A percentile compares a stretch with the other conserved stretches of the same genome.
phyloP scores from a whole-genome alignment of 2,329 filamentous ascomycete species.

The Dothiorella sarmentorum region DNA sequence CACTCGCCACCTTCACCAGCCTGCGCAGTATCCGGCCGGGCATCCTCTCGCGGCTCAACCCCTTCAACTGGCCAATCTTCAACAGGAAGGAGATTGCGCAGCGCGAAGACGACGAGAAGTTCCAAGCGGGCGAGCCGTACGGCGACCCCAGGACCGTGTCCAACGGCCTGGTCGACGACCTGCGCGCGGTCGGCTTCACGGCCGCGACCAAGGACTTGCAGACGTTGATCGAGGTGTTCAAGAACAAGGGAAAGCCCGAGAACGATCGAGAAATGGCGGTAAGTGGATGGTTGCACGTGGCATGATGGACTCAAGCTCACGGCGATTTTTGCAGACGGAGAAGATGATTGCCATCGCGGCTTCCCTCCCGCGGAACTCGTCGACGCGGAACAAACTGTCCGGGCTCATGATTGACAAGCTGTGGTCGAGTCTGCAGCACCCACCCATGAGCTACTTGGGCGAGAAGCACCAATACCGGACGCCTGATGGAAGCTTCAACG shows the following conservation, averaged over 20 bases:
- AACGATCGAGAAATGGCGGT: conserved; percentile 6
- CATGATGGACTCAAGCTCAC: not conserved
- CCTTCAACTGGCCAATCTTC: not conserved
- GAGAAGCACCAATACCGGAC: conserved; percentile 63
- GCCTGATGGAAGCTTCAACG: conserved; percentile 67
- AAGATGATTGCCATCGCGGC: conserved; percentile 11
- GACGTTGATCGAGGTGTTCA: not conserved
- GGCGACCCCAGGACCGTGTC: not conserved
- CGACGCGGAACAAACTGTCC: not conserved
- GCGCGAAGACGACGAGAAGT: conserved; percentile 1
- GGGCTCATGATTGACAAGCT: conserved; percentile 3
- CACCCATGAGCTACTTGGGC: conserved; percentile 37
- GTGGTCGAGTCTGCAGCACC: conserved; percentile 5
- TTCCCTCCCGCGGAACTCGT: not conserved
- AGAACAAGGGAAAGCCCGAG: not conserved
- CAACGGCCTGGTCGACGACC: not conserved
- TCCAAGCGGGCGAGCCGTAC: conserved; percentile 6
- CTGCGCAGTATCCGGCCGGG: not conserved
- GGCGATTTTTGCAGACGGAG: not conserved
- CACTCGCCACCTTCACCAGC: not conserved
- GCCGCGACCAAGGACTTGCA: not conserved
- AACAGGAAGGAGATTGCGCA: not conserved
- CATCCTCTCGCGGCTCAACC: not conserved
- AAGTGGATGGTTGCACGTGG: not conserved
- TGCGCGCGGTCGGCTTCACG: not conserved